Evolutionary conservation across 495 filamentous ascomycete species (phyloP).

Genomic region (Neurospora intermedia): DNA sequence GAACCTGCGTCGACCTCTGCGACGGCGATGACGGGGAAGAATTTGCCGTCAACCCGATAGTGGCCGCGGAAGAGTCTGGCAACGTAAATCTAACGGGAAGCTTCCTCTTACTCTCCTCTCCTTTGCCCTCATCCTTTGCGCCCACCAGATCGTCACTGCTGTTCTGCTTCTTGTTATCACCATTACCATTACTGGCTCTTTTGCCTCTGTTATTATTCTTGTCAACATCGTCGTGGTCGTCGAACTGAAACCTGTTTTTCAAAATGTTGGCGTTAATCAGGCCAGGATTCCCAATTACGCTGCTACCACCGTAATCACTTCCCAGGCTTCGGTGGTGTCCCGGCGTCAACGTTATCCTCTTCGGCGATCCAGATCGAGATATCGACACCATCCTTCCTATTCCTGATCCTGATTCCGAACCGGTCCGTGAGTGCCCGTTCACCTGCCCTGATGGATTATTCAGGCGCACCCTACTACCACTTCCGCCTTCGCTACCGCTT

Average conservation of each 20-base stretch:
- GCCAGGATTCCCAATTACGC: neutral
- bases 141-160: neutral
- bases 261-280: neutral
- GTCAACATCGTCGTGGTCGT: neutral
- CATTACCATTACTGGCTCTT: neutral
- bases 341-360: neutral
- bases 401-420: neutral
- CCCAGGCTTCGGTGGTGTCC: neutral
- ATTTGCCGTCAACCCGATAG: neutral
- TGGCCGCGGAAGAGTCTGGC: neutral
- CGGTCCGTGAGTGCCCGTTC: neutral
- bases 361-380: neutral
- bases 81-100: neutral
- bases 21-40: neutral
- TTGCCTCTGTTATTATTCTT: neutral
- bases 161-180: neutral
- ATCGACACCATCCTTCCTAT: neutral
- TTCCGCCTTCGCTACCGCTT: neutral
- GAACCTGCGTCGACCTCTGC: neutral
- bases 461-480: neutral
- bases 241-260: neutral
- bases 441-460: neutral
- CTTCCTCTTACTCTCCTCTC: slow-evolving; percentile 5
- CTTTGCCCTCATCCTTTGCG: neutral
- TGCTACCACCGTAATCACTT: neutral